Evolutionary conservation across 495 filamentous ascomycete species (phyloP), one percentile per base, ranked within the genome.

Genomic region (Podospora pseudopauciseta): DNA sequence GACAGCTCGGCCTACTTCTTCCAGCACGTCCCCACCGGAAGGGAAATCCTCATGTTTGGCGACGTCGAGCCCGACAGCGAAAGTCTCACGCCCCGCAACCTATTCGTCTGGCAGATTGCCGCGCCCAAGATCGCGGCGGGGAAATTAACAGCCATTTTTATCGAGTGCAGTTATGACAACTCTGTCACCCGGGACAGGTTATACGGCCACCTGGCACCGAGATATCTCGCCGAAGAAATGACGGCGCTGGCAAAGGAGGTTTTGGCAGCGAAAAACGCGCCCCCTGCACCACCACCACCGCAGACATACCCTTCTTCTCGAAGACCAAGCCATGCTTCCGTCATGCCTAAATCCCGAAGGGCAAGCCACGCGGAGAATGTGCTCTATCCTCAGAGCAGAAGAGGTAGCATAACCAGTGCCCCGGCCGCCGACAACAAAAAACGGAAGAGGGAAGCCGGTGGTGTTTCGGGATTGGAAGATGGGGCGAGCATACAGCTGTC

Each of bases 1-100:
- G 93, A 99, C 75, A 94, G 90, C 75, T 92, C 92, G 2, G 95
- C 91, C 0, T 99, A 91, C 77, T 97, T 99, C 78, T 87, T 99
- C 68, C 90, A 91, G 18, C 89, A 93, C 64, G 81, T 88, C 19
- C 68, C 77, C 0, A 89, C 87, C 0, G 86, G 88, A 2, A 82
- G 82, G 56, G 93, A 97, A 79, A 86, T 97, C 27, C 86, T 99
- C 58, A 89, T 99, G 66, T 98, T 97, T 75, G 95, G 95, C 55
- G 95, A 99, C 72, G 89, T 98, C 49, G 95, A 99, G 74, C 94
- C 95, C 9, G 95, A 99, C 75, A 88, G 88, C 11, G 78, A 97
- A 59, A 94, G 92, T 0, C 76, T 92, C 4, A 87, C 86, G 4
- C 92, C 93, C n/a, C 88, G 92, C 34, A 99, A 92, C 70, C 80